Percentiles rank a stretch among this genome's conserved stretches.
phyloP scores from a whole-genome alignment of 2,329 filamentous ascomycete species.

The Sporothrix dimorphospora region DNA sequence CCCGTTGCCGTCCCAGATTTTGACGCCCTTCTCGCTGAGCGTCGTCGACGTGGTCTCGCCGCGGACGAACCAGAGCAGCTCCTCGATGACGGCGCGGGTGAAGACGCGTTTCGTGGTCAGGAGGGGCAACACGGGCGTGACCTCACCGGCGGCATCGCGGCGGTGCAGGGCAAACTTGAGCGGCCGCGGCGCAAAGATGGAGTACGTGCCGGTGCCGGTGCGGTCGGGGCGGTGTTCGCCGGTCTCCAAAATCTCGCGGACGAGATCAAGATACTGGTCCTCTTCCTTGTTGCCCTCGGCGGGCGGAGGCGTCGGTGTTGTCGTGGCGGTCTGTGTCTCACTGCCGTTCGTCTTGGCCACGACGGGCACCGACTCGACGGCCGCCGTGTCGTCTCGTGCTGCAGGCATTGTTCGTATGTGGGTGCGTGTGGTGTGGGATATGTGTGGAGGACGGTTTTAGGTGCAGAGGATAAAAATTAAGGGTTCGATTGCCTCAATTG shows the following conservation, averaged over 20 bases:
- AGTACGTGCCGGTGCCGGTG: slow-evolving; percentile 90
- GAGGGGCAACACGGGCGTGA: slow-evolving; percentile 77
- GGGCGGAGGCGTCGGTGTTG: background rate
- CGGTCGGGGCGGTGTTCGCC: slow-evolving; percentile 89
- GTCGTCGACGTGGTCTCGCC: slow-evolving; percentile 79
- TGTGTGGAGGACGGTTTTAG: background rate
- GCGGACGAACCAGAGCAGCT: slow-evolving; percentile 94
- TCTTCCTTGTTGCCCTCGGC: slow-evolving; percentile 61
- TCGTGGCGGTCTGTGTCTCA: background rate
- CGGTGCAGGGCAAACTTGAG: slow-evolving; percentile 76
- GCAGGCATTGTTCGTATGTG: slow-evolving; percentile 25
- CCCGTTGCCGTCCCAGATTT: slow-evolving; percentile 99
- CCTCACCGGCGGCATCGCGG: slow-evolving; percentile 53
- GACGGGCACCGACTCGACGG: background rate
- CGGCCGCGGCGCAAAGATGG: slow-evolving; percentile 83
- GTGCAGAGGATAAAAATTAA: no score
- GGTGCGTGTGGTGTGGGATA: background rate
- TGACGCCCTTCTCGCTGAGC: slow-evolving; percentile 78
- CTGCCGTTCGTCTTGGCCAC: slow-evolving; percentile 5
- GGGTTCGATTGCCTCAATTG: background rate
- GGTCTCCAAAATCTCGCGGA: slow-evolving; percentile 76
- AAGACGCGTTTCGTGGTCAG: slow-evolving; percentile 98
- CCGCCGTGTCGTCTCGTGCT: slow-evolving; percentile 20
- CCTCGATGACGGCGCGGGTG: slow-evolving; percentile 82
- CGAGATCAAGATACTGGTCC: slow-evolving; percentile 88